Percentiles rank a stretch among this genome's conserved stretches.
Conservation (phyloP, 768 basidiomycete genomes). For the Panellus pusillus region DNA sequence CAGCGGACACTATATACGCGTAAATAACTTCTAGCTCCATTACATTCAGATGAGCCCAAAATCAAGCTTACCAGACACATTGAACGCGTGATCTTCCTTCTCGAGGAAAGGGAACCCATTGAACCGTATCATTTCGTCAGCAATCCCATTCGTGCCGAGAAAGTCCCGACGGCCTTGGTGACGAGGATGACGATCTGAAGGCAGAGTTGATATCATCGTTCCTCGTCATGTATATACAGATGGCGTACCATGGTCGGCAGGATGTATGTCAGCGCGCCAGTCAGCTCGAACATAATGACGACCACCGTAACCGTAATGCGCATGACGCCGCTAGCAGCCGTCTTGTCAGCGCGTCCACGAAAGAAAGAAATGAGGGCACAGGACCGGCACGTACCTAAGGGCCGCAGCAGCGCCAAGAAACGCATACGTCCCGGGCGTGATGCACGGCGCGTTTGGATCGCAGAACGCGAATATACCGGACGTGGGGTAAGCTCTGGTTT, state of each 20-base stretch:
- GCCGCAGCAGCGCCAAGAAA: conserved; percentile 97
- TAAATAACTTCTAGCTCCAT: conserved; percentile 10
- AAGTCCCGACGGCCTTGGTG: conserved; percentile 95
- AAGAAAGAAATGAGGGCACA: neutral
- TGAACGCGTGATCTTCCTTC: conserved; percentile 90
- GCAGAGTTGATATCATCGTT: conserved; percentile 12
- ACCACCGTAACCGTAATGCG: conserved; percentile 97
- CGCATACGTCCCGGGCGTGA: conserved; percentile 98
- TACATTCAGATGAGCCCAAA: neutral
- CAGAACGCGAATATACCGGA: conserved; percentile 91
- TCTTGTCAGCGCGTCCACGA: neutral
- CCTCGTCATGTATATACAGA: neutral
- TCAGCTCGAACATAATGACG: conserved; percentile 99
- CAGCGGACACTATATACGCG: conserved; percentile 69
- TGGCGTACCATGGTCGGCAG: conserved; percentile 87
- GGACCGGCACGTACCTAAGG: conserved; percentile 60
- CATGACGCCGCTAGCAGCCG: conserved; percentile 78
- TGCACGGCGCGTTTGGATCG: conserved; percentile 90
- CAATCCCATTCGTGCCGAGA: conserved; percentile 90
- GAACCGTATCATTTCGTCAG: conserved; percentile 95
- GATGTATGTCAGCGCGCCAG: conserved; percentile 95
- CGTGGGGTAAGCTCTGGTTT: conserved; percentile 62
- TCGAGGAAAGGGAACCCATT: conserved; percentile 97
- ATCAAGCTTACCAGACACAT: conserved; percentile 73
- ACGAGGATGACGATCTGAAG: conserved; percentile 90